phyloP scores from a whole-genome alignment of 2,329 filamentous ascomycete genomes.

The Alternaria gansuensis region DNA sequence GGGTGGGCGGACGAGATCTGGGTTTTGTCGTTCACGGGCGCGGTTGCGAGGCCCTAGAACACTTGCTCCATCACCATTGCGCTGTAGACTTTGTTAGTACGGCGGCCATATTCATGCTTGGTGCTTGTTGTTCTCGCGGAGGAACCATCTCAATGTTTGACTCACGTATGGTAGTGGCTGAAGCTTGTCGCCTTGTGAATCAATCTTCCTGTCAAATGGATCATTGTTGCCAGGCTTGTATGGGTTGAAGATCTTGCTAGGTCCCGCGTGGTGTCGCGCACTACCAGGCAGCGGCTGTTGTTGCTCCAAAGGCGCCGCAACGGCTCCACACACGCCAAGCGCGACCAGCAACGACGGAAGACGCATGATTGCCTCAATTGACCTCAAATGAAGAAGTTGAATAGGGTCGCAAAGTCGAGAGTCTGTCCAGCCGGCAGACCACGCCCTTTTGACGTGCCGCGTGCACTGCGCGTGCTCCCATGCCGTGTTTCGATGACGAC shows the following conservation, averaged over 20 bases:
- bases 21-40: slow-evolving; percentile 72
- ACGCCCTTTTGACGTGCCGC: slow-evolving; percentile 26
- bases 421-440: slow-evolving; percentile 8
- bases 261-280: slow-evolving; percentile 39
- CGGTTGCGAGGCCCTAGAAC: slow-evolving; percentile 75
- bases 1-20: slow-evolving; percentile 75
- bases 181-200: slow-evolving; percentile 67
- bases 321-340: slow-evolving; percentile 43
- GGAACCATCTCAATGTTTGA: slow-evolving; percentile 13
- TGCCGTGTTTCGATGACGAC: slow-evolving; percentile 52
- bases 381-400: slow-evolving; percentile 20
- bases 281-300: slow-evolving; percentile 49
- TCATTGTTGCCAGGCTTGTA: slow-evolving; percentile 69
- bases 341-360: slow-evolving; percentile 37
- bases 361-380: slow-evolving; percentile 42
- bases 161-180: slow-evolving; percentile 67
- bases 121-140: background rate
- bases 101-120: background rate
- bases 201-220: slow-evolving; percentile 69
- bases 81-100: slow-evolving; percentile 34
- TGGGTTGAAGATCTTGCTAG: slow-evolving; percentile 53
- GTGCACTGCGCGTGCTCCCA: slow-evolving; percentile 15
- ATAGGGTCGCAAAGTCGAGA: slow-evolving; percentile 5
- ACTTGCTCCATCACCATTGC: slow-evolving; percentile 67
- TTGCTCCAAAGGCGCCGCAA: slow-evolving; percentile 49